Base-by-base conservation (phyloP, 2,329 filamentous ascomycete genomes). In the Aspergillus phoenicis region DNA sequence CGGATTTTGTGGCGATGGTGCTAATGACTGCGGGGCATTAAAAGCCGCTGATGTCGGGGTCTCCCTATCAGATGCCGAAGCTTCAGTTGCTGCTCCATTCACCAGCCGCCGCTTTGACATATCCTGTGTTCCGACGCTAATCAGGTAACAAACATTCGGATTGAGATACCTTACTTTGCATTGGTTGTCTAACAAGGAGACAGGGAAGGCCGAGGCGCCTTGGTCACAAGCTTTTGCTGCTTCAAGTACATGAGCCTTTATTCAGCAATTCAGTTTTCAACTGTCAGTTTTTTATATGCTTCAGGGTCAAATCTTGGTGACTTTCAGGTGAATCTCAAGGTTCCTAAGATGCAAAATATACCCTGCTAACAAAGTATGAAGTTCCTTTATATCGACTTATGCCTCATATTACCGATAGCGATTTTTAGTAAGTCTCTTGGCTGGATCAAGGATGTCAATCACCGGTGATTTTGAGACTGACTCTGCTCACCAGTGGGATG, bases 241-340 rank as follows among this genome's bases (percentile, higher is more conserved):
- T 99, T 99, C 85, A 99, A 98, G 81, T 99, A 96, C 79, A 99
- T 99, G 96, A 96, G 91, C 70, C 80, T 99, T 66, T 99, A 99
- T 81, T 98, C 93, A 2, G 94, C 95, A n/a, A 99, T 99, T 66
- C 95, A 99, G 76, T 99, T 99, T 81, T 96, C 92, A 7, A 92
- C 91, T 0, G 96, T 99, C 71, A 96, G 91, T 83, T 97, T 99
- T 74, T 84, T 99, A 15, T 99, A 99, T 76, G 91, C 93, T 6
- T 93, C 89, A 7, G 96, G 91, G 10, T 96, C 91, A 8, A 99
- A 99, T 73, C 82, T 99, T 5, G 96, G 95, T 53, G 95, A 99
- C 75, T 98, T 99, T 73, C 95, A 98, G 77, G 85, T 87, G 73
- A 64, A 66, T 20, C 33, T n/a, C 26, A 2, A 22, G 13, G 15